These are phyloP conservation scores for Lachancea fermentati DNA, from an alignment of 805 yeast species.

Conservation along the genomic window DNA sequence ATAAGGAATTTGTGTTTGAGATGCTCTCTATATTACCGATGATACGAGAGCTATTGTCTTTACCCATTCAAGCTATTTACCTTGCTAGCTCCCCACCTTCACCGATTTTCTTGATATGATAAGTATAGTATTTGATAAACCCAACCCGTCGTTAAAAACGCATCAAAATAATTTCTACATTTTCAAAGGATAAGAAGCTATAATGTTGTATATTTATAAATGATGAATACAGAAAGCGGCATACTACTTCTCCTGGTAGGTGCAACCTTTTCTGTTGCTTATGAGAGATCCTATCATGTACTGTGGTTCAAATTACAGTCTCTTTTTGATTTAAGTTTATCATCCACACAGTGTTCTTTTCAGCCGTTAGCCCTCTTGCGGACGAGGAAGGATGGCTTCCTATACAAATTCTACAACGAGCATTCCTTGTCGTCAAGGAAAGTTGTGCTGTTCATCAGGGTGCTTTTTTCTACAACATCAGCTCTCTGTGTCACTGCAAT, in stretches of 20 bases:
- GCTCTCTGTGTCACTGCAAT: slow-evolving; percentile 24
- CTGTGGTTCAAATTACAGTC: slow-evolving; percentile 21
- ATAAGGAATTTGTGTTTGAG: background rate
- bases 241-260: slow-evolving; percentile 1
- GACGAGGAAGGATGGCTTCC: slow-evolving; percentile 16
- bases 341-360: slow-evolving; percentile 6
- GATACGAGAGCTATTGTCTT: background rate
- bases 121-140: too few species aligned
- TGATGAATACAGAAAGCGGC: background rate
- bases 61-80: background rate
- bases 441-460: slow-evolving; percentile 15
- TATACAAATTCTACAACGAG: slow-evolving; percentile 26
- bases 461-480: slow-evolving; percentile 25
- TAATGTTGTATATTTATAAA: too few species aligned
- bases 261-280: slow-evolving; percentile 9
- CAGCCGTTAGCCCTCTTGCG: slow-evolving; percentile 11
- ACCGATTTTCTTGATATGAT: too few species aligned
- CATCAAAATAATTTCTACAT: too few species aligned
- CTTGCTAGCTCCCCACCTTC: too few species aligned
- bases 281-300: slow-evolving; percentile 15
- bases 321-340: slow-evolving; percentile 21
- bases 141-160: too few species aligned
- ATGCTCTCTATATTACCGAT: background rate
- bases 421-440: slow-evolving; percentile 27
- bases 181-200: too few species aligned